Evolutionary conservation across 306 rosid genomes (phyloP), one percentile per base, ranked within the genome.

Genomic region (Gleditsia sinensis): DNA sequence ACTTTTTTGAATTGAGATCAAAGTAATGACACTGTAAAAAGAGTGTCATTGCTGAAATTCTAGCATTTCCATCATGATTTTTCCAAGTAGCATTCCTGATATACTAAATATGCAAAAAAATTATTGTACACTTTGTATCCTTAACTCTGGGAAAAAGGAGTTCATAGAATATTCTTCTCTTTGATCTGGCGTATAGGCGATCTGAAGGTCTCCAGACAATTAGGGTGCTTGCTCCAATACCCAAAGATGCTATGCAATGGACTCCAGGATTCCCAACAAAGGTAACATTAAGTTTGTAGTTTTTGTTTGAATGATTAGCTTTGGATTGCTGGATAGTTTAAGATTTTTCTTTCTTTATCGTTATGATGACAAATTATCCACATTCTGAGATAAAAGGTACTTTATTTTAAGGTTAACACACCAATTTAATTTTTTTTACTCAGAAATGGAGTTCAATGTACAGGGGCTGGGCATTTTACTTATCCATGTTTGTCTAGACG

Each of bases 241-340:
- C 91, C 49, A 92, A 87, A 83, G 81, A 82, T 34, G 97, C 78
- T 77, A 82, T 90, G 97, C 84, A 84, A 73, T 59, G 80, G 88
- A 82, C 95, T 83, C 56, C 79, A 16, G 97, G 99, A 70, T 94
- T 92, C 74, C 99, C 99, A 71, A 94, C 99, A 48, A 90, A 85
- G 97, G 99, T 94, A 83, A 23, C 54, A 65, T 50, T 30, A 21
- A 45, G 30, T 72, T 27, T 32, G 12, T 34, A 23, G 33, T 34
- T 48, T 55, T 49, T 50, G 50, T 46, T 23, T 76, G 59, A 37
- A 72, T 68, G 33, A 53, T 57, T 65, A 21, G 78, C 74, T 46
- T 33, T 55, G 33, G 20, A 30, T 66, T 23, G 19, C 12, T 36
- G 42, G 9, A n/a, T 49, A 51, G 70, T 16, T 55, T 32, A 14